Conservation (phyloP, 106 monocot genomes). For the Dactylorhiza incarnata region DNA sequence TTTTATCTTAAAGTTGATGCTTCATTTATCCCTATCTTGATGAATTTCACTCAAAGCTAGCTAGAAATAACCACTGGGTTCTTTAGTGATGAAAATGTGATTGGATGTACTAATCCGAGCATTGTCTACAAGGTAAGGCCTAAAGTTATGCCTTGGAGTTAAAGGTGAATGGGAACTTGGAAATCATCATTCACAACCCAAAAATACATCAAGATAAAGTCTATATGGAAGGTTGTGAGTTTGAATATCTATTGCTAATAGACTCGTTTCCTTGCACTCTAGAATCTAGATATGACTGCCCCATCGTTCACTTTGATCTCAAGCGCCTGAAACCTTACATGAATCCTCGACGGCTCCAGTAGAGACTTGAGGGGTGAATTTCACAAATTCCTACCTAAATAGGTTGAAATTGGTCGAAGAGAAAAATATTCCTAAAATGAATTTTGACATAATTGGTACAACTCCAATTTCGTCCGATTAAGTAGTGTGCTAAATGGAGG, state of each 20-base stretch:
- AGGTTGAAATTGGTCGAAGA: too few species aligned
- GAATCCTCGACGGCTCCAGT: too few species aligned
- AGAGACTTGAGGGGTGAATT: too few species aligned
- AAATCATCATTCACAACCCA: slow-evolving; percentile 38
- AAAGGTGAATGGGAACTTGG: slow-evolving; percentile 79
- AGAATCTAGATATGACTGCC: slow-evolving; percentile 65
- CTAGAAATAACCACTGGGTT: slow-evolving; percentile 45
- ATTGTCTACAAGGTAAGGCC: slow-evolving; percentile 69
- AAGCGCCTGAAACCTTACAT: too few species aligned
- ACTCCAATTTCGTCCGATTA: too few species aligned
- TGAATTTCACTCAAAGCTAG: slow-evolving; percentile 50
- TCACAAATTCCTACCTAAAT: too few species aligned
- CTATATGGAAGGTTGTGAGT: slow-evolving; percentile 50
- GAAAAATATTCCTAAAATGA: too few species aligned
- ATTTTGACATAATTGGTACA: too few species aligned
- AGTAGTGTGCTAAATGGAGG: too few species aligned
- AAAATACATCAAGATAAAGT: slow-evolving; percentile 32
- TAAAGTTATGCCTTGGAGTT: slow-evolving; percentile 41
- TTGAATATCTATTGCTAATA: slow-evolving; percentile 50
- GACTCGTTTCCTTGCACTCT: slow-evolving; percentile 70
- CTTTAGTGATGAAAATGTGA: slow-evolving; percentile 56
- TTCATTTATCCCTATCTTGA: slow-evolving; percentile 29
- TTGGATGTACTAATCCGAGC: slow-evolving; percentile 72
- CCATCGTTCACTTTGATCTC: slow-evolving; percentile 80
- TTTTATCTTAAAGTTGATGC: slow-evolving; percentile 1